A percentile compares a stretch with the other conserved stretches of the same genome.
Evolutionary conservation across 1,284 basidiomycete species (phyloP).

Genomic region (Exobasidium rhododendri): DNA sequence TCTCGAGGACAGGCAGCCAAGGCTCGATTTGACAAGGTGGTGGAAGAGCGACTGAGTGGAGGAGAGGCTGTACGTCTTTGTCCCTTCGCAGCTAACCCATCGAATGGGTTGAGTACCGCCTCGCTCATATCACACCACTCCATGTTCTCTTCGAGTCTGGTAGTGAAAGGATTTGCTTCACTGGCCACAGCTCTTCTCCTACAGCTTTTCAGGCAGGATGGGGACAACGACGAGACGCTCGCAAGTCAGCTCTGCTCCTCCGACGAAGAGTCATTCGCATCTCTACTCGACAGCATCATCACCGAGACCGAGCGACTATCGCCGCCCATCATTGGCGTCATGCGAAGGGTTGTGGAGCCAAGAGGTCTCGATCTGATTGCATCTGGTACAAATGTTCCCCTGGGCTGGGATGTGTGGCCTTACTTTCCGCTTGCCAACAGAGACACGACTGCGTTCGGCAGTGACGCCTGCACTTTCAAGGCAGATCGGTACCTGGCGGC

Average conservation of each 20-base stretch:
- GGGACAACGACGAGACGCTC: not conserved
- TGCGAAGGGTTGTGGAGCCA: not conserved
- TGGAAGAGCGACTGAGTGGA: not conserved
- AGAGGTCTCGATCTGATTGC: not conserved
- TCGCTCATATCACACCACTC: slow-evolving; percentile 3
- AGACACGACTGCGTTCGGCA: not conserved
- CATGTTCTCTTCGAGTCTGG: slow-evolving; percentile 10
- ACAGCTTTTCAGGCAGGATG: not conserved
- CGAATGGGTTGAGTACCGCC: not conserved
- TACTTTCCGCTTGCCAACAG: slow-evolving; percentile 4
- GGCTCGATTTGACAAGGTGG: not conserved
- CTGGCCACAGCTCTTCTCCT: not conserved
- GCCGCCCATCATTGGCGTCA: slow-evolving; percentile 5
- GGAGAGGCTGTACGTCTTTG: not conserved
- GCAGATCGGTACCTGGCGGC: not conserved
- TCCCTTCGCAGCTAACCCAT: not conserved
- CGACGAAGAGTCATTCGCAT: not conserved
- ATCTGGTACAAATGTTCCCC: not conserved
- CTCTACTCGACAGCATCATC: not conserved
- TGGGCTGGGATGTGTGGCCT: slow-evolving; percentile 2
- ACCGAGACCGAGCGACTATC: slow-evolving; percentile 7
- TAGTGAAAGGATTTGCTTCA: slow-evolving; percentile 7
- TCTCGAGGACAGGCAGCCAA: slow-evolving; percentile 3
- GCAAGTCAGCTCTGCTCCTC: not conserved
- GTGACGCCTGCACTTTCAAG: not conserved